Evolutionary conservation across 495 filamentous ascomycete genomes (phyloP).

Genomic region (Darksidea phi): DNA sequence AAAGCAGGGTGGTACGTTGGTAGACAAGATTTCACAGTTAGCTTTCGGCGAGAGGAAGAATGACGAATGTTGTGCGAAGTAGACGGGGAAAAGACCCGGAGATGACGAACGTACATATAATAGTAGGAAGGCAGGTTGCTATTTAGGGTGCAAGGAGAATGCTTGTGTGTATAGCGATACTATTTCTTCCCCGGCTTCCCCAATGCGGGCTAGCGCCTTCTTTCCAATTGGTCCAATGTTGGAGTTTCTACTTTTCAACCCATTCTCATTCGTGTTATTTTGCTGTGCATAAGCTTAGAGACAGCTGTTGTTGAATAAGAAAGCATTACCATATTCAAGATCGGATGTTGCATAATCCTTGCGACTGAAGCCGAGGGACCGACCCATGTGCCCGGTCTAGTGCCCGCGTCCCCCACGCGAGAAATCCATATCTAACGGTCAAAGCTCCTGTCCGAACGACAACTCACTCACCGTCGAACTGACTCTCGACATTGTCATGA

Average conservation of each 20-base stretch:
- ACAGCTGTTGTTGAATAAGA: no score
- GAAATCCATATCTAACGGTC: background rate
- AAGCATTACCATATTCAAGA: no score
- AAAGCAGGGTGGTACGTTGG: slow-evolving; percentile 42
- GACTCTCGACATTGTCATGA: no score
- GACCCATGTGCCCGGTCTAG: background rate
- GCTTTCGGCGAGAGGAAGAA: slow-evolving; percentile 39
- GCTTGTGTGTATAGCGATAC: no score
- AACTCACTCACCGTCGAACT: background rate
- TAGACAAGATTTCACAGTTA: slow-evolving; percentile 36
- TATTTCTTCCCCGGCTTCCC: background rate
- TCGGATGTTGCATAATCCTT: background rate
- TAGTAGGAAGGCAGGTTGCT: no score
- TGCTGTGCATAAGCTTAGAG: no score
- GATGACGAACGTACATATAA: no score
- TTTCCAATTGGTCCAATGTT: background rate
- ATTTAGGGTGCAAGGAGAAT: no score
- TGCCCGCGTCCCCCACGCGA: slow-evolving; percentile 2
- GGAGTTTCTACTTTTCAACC: no score
- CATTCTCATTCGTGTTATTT: no score
- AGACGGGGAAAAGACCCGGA: background rate
- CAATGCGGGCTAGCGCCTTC: background rate
- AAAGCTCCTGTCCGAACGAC: slow-evolving; percentile 1
- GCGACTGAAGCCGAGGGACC: background rate
- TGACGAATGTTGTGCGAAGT: slow-evolving; percentile 23